Evolutionary conservation across 164 flowering plant species (phyloP).

Genomic region (Liquidambar formosana): DNA sequence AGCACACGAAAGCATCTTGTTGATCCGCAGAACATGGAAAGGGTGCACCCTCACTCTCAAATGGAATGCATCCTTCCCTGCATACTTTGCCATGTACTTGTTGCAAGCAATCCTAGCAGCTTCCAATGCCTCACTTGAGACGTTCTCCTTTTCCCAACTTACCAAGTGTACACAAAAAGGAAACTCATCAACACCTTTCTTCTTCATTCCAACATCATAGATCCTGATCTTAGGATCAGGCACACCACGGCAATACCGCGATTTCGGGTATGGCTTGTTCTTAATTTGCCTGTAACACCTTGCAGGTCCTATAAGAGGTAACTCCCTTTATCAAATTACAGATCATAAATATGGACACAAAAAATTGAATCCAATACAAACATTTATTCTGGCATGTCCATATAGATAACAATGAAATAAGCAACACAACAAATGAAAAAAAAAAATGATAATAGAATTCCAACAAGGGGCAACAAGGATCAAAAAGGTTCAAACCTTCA

Average conservation of each 20-base stretch:
- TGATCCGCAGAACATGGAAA: constrained; percentile 41
- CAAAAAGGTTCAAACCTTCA: no score
- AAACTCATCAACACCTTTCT: constrained; percentile 44
- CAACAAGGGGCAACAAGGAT: no score
- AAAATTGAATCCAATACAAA: no score
- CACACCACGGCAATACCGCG: constrained; percentile 43
- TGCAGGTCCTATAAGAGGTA: constrained; percentile 31
- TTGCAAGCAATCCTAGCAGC: constrained; percentile 27
- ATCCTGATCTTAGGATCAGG: constrained; percentile 48
- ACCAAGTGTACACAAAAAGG: constrained; percentile 44
- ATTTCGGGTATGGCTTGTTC: constrained; percentile 46
- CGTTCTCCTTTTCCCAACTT: constrained; percentile 46
- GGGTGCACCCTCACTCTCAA: constrained; percentile 44
- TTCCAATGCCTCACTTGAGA: constrained; percentile 20
- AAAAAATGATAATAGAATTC: no score
- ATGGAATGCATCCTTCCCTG: constrained; percentile 44
- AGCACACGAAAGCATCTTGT: constrained; percentile 54
- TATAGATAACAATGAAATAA: no score
- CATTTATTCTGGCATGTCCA: no score
- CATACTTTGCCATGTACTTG: constrained; percentile 34
- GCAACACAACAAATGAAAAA: no score
- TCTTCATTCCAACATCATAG: constrained; percentile 44
- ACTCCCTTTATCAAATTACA: no score
- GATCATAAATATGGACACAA: no score
- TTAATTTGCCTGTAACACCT: constrained; percentile 47